Base-by-base conservation (phyloP, 768 basidiomycete species). In the Scleroderma citrinum region DNA sequence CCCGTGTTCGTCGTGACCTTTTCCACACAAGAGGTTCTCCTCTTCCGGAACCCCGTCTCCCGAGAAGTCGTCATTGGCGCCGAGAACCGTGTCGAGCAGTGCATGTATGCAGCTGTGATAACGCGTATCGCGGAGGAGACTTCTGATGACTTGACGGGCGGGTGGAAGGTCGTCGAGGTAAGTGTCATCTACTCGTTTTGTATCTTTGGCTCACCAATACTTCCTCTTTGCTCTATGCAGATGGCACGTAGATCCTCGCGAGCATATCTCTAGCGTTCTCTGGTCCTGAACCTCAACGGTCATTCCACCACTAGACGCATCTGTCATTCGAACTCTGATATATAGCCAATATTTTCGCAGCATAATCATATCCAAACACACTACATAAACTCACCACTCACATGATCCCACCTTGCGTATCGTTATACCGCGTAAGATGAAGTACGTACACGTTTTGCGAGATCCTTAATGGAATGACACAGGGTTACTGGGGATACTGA, bases 121-220 rank as follows among this genome's bases (percentile, higher is more conserved):
- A 97, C 94, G 16, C 81, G 94, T 23, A 70, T 92, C 26, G 85
- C 90, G 61, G 85, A 86, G 58, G 92, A 97, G 62, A 71, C 97
- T 53, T 83, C 82, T 24, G 89, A 98, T 63, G 90, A 93, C 65
- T 75, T 96, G 39, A 99, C 96, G 0, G 93, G 91, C 37, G 96
- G 96, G 12, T 99, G 96, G 95, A 98, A 97, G 69, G 81, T 98
- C 46, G 78, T 97, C 23, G 95, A 98, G 83, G 92, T 93, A 62
- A 44, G 80, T 70, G 30, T 13, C 4, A 13, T 44, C 29, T n/a
- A 20, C 16, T 14, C 35, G 24, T 21, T 36, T 31, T 35, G 8
- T 40, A 21, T 20, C 36, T 23, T 41, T 36, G 20, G 2, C 30
- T 6, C 20, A 30, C 47, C 19, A 20, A 35, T 14, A 16, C 11